These are phyloP conservation scores for Skeletonema grethae DNA, from an alignment of 108 stramenopile genomes.

Conservation along the genomic window DNA sequence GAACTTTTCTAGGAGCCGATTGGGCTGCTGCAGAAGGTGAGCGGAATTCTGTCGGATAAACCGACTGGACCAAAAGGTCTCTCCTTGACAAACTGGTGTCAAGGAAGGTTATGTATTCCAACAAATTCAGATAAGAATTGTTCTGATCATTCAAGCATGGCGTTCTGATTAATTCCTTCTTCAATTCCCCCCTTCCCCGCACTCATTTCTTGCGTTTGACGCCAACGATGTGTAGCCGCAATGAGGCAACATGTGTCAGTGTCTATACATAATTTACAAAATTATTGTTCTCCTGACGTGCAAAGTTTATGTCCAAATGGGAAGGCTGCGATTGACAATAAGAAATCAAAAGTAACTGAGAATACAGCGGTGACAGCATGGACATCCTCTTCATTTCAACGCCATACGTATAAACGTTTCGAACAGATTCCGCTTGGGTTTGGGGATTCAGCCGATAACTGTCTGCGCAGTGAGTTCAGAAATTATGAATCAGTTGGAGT, in stretches of 20 bases:
- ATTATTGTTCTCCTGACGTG: conserved; percentile 17
- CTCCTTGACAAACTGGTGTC: no score
- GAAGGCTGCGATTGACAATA: conserved; percentile 5
- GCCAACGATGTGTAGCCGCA: not conserved
- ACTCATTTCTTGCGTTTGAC: not conserved
- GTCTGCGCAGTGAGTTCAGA: conserved; percentile 18
- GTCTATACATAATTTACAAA: conserved; percentile 24
- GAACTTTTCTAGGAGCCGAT: conserved; percentile 24
- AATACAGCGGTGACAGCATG: not conserved
- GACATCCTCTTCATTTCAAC: conserved; percentile 9
- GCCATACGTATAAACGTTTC: conserved; percentile 22
- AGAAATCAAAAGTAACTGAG: not conserved
- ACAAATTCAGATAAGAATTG: no score
- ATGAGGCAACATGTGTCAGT: conserved; percentile 22
- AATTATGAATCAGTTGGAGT: conserved; percentile 14
- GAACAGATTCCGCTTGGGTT: conserved; percentile 23
- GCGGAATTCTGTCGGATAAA: no score
- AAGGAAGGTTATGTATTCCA: no score
- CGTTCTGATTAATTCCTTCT: not conserved
- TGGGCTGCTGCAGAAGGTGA: conserved; percentile 35
- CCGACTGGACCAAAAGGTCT: no score
- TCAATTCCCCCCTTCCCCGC: not conserved
- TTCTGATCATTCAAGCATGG: no score
- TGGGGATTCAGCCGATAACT: conserved; percentile 15
- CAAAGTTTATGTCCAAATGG: conserved; percentile 21